A percentile compares a stretch with the other conserved stretches of the same genome.
These are phyloP conservation scores for Phoma sp. DNA, from an alignment of 2,329 filamentous ascomycete genomes.

Conservation along the genomic window DNA sequence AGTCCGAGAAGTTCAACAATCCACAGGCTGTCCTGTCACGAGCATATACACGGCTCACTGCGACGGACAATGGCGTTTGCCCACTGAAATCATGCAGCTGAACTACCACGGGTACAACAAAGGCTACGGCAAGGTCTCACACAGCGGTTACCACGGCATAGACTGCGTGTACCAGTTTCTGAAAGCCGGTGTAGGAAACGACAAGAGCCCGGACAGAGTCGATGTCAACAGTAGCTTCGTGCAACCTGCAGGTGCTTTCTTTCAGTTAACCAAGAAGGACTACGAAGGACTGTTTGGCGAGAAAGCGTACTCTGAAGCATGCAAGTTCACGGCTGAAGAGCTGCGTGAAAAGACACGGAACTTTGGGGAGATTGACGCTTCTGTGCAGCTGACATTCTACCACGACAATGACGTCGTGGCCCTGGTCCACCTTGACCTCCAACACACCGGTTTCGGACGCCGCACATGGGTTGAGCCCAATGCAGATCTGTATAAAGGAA, in stretches of 20 bases:
- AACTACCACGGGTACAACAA: background rate
- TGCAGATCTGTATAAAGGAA: background rate
- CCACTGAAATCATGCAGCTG: background rate
- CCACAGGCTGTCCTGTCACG: constrained; percentile 1
- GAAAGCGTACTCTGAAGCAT: background rate
- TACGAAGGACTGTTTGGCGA: background rate
- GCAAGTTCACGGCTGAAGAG: background rate
- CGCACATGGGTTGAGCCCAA: background rate
- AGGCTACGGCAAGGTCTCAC: constrained; percentile 5
- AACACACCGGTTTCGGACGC: background rate
- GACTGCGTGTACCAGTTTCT: background rate
- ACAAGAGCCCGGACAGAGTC: background rate
- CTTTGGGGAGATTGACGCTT: background rate
- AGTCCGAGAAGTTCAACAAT: background rate
- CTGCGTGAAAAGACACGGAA: background rate
- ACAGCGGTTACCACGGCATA: constrained; percentile 4
- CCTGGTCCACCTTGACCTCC: background rate
- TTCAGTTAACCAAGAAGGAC: background rate
- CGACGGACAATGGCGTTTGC: constrained; percentile 2
- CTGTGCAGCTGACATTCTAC: background rate
- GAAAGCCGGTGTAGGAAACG: background rate
- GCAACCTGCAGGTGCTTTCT: background rate
- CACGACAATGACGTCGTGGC: background rate
- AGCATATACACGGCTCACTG: background rate
- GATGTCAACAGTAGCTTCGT: background rate